Evolutionary conservation across 176 grass and related monocot species (phyloP).

Genomic region (Panicum miliaceum): DNA sequence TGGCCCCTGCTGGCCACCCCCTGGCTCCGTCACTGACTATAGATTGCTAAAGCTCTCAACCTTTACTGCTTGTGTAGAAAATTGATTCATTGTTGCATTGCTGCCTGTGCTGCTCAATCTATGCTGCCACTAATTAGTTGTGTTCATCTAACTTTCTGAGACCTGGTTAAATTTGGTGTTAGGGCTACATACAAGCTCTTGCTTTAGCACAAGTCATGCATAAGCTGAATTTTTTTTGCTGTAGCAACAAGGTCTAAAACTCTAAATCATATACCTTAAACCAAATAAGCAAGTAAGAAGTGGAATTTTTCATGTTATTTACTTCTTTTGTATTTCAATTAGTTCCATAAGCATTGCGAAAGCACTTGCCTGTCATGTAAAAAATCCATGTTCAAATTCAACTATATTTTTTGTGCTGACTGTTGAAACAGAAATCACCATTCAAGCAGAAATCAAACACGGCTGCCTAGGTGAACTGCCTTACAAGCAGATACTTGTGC

Average conservation of each 20-base stretch:
- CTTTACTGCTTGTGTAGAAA: background rate
- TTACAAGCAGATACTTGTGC: background rate
- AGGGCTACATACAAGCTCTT: background rate
- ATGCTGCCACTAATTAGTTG: slow-evolving; percentile 1
- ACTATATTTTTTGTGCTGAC: slow-evolving; percentile 1
- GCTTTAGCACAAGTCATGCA: background rate
- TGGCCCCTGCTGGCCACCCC: too few relatives aligned
- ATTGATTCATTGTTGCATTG: slow-evolving; percentile 1
- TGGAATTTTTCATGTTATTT: background rate
- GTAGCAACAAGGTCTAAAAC: background rate
- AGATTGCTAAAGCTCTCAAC: background rate
- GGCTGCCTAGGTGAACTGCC: background rate
- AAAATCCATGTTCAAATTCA: background rate
- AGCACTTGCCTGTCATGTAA: background rate
- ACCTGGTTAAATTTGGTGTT: background rate
- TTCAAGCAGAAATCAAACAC: slow-evolving; percentile 7
- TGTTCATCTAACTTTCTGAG: background rate
- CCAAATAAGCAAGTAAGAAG: background rate
- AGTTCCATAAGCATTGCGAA: background rate
- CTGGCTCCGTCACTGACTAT: too few relatives aligned
- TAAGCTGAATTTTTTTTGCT: slow-evolving; percentile 2
- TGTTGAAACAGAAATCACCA: background rate
- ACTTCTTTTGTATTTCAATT: background rate
- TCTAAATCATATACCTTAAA: background rate
- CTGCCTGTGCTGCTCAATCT: background rate